Conservation (phyloP, 2,329 filamentous ascomycete genomes). For the Xylariales sp. region DNA sequence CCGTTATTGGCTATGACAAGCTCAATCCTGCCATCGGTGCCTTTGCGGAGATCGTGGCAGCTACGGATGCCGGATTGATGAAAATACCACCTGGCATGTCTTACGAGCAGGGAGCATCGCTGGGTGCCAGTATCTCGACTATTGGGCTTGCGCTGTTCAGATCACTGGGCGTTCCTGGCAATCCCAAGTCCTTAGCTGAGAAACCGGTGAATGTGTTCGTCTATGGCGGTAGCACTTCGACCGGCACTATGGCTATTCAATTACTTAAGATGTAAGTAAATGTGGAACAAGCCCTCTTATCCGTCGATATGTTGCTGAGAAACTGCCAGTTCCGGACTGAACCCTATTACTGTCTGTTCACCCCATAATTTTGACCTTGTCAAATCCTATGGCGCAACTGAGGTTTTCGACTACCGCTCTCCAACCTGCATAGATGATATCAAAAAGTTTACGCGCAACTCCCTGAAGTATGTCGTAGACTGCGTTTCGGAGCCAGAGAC, state of each 20-base stretch:
- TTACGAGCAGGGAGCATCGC: slow-evolving; percentile 9
- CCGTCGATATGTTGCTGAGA: background rate
- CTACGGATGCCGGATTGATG: background rate
- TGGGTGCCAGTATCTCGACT: slow-evolving; percentile 8
- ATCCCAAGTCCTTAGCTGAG: background rate
- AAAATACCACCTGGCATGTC: background rate
- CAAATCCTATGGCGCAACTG: slow-evolving; percentile 35
- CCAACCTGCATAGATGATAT: slow-evolving; percentile 28
- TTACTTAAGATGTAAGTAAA: slow-evolving; percentile 12
- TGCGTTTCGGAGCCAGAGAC: slow-evolving; percentile 25
- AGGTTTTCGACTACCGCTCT: slow-evolving; percentile 39
- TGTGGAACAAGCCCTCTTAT: background rate
- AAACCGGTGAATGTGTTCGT: slow-evolving; percentile 7
- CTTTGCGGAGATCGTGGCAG: slow-evolving; percentile 6
- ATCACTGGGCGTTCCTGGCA: slow-evolving; percentile 9
- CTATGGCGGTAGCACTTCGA: slow-evolving; percentile 9
- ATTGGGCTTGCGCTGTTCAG: slow-evolving; percentile 11
- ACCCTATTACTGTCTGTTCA: slow-evolving; percentile 39
- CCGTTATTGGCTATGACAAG: background rate
- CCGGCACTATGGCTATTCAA: slow-evolving; percentile 9
- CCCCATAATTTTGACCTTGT: slow-evolving; percentile 36
- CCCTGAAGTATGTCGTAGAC: slow-evolving; percentile 1
- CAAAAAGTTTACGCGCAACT: background rate
- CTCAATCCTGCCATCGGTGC: background rate
- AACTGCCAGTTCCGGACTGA: slow-evolving; percentile 25